Evolutionary conservation across 2,329 filamentous ascomycete genomes (phyloP).

Genomic region (Lasiodiplodia hormozganensis): DNA sequence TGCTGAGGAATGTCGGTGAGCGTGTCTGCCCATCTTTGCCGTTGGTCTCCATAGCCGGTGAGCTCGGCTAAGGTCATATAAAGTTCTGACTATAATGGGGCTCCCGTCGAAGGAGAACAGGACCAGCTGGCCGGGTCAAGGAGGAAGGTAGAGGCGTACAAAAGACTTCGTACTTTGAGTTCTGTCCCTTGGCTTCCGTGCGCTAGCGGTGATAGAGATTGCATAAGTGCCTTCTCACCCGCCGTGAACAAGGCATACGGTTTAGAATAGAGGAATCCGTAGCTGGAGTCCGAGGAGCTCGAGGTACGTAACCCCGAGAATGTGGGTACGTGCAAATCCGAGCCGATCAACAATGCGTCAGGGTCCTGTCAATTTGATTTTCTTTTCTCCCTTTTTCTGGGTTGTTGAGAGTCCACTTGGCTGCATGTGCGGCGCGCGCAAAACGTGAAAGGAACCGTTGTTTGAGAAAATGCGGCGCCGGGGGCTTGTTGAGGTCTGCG

Average conservation of each 20-base stretch:
- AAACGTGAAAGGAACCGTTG: background rate
- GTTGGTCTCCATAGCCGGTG: background rate
- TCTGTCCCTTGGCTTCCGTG: background rate
- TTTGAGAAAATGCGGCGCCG: slow-evolving; percentile 10
- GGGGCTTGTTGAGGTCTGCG: slow-evolving; percentile 10
- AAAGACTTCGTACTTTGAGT: background rate
- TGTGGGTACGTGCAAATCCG: background rate
- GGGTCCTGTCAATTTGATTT: background rate
- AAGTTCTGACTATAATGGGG: background rate
- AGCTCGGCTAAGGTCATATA: background rate
- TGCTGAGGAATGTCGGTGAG: background rate
- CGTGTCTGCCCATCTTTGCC: background rate
- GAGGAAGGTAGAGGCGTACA: background rate
- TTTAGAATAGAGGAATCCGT: background rate
- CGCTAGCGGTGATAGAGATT: background rate
- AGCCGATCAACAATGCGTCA: background rate
- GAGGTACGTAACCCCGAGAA: background rate
- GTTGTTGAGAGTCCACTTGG: background rate
- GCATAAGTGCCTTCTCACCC: background rate
- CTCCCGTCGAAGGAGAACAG: background rate
- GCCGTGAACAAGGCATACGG: background rate
- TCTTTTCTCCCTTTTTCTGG: background rate
- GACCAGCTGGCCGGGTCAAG: background rate
- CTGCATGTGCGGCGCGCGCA: background rate
- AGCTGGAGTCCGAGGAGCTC: background rate